Evolutionary conservation across 345 rosid genomes (phyloP).

Genomic region (Psidium friedrichsthalianum): DNA sequence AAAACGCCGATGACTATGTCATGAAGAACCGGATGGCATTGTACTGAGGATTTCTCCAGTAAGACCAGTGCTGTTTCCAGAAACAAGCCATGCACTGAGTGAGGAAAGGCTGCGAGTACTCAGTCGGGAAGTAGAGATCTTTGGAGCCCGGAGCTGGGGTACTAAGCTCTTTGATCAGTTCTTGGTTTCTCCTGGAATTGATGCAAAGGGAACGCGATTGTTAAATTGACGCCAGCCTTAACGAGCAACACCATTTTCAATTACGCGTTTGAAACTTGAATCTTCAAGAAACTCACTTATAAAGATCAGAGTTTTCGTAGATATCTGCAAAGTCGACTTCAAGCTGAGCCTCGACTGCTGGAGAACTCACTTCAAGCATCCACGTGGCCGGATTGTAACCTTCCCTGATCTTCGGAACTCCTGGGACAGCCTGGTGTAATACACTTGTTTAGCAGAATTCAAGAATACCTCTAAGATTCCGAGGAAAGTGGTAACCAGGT

Average conservation of each 20-base stretch:
- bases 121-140: not conserved
- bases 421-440: constrained; percentile 42
- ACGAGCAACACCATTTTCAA: not conserved
- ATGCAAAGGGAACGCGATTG: not conserved
- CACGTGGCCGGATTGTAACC: constrained; percentile 85
- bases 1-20: not conserved
- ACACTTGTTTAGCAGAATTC: not conserved
- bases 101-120: not conserved
- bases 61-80: constrained; percentile 61
- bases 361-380: constrained; percentile 56
- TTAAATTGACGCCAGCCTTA: not conserved
- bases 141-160: not conserved
- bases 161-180: not conserved
- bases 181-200: not conserved
- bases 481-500: not conserved
- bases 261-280: not conserved
- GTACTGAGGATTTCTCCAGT: constrained; percentile 64
- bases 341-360: not conserved
- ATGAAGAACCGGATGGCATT: constrained; percentile 37
- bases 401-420: constrained; percentile 50
- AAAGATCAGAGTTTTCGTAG: not conserved
- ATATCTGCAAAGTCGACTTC: not conserved
- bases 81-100: constrained; percentile 55
- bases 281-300: not conserved
- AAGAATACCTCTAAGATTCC: not conserved